Conservation (phyloP, 345 rosid species). For the Luvunga scandens region DNA sequence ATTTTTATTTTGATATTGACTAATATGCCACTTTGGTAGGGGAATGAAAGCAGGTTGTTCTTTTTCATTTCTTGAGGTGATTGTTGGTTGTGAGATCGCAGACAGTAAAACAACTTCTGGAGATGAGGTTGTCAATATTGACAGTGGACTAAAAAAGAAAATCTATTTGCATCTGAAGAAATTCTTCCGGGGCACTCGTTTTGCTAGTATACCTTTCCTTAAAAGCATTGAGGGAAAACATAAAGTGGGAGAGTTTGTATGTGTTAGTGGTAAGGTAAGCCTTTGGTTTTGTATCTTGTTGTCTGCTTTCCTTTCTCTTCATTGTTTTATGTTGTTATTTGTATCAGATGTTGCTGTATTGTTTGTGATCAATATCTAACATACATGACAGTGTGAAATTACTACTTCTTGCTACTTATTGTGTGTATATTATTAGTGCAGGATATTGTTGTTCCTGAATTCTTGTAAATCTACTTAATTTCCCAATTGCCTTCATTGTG, state of each 20-base stretch:
- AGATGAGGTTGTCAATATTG: constrained; percentile 23
- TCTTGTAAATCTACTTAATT: neutral
- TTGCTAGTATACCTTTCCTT: constrained; percentile 68
- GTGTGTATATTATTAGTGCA: neutral
- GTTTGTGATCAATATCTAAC: constrained; percentile 1
- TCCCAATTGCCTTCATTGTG: neutral
- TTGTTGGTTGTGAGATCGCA: constrained; percentile 70
- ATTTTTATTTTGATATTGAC: constrained; percentile 16
- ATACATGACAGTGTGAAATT: neutral
- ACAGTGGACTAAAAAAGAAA: constrained; percentile 33
- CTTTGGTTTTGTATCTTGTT: constrained; percentile 12
- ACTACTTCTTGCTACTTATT: neutral
- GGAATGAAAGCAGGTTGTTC: constrained; percentile 68
- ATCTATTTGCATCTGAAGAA: constrained; percentile 85
- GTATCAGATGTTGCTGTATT: neutral
- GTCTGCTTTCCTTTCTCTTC: constrained; percentile 1
- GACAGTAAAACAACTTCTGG: constrained; percentile 32
- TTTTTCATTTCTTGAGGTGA: constrained; percentile 77
- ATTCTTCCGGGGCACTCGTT: constrained; percentile 82
- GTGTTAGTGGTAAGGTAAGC: constrained; percentile 85
- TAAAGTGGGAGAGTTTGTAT: constrained; percentile 67
- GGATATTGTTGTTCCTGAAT: neutral
- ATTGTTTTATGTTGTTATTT: constrained; percentile 1
- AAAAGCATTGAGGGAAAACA: constrained; percentile 57
- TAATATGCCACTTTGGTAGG: constrained; percentile 38